Percentiles rank a stretch among this genome's conserved stretches.
Conservation (phyloP, 768 basidiomycete genomes). For the Termitomyces sp. region DNA sequence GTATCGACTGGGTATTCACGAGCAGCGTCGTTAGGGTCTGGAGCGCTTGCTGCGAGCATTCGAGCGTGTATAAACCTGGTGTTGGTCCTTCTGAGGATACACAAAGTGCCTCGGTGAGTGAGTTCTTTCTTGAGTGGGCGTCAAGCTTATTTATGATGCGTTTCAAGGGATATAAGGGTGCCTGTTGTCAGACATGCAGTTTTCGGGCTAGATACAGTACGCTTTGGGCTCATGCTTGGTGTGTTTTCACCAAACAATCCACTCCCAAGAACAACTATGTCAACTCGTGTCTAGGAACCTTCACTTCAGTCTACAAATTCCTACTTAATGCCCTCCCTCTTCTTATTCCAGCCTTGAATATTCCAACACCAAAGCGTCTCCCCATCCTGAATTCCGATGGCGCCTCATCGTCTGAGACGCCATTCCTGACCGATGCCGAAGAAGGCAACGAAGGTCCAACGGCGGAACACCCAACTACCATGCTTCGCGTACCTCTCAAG, state of each 20-base stretch:
- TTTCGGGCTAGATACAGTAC: constrained; percentile 75
- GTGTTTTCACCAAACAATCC: background rate
- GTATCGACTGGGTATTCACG: background rate
- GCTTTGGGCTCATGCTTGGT: constrained; percentile 90
- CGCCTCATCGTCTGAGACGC: constrained; percentile 12
- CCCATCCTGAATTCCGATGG: constrained; percentile 21
- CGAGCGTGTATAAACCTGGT: constrained; percentile 82
- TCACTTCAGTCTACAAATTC: constrained; percentile 74
- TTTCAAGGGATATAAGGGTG: constrained; percentile 53
- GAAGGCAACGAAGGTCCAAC: constrained; percentile 15
- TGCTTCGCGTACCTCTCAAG: constrained; percentile 23
- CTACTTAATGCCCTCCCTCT: constrained; percentile 76
- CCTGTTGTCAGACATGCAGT: constrained; percentile 73
- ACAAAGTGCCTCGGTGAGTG: constrained; percentile 59
- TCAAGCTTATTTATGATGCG: background rate
- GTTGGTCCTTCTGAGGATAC: constrained; percentile 67
- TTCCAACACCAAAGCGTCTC: constrained; percentile 20
- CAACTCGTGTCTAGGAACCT: constrained; percentile 44
- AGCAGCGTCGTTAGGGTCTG: constrained; percentile 54
- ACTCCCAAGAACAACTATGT: too few species aligned
- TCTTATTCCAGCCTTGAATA: constrained; percentile 46
- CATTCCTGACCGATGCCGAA: constrained; percentile 11
- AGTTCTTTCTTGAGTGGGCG: background rate
- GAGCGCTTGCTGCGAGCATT: constrained; percentile 72
- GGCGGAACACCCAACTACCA: constrained; percentile 19